These are phyloP conservation scores for Scortechinia acanthostroma DNA, from an alignment of 2,329 filamentous ascomycete genomes.

Conservation along the genomic window DNA sequence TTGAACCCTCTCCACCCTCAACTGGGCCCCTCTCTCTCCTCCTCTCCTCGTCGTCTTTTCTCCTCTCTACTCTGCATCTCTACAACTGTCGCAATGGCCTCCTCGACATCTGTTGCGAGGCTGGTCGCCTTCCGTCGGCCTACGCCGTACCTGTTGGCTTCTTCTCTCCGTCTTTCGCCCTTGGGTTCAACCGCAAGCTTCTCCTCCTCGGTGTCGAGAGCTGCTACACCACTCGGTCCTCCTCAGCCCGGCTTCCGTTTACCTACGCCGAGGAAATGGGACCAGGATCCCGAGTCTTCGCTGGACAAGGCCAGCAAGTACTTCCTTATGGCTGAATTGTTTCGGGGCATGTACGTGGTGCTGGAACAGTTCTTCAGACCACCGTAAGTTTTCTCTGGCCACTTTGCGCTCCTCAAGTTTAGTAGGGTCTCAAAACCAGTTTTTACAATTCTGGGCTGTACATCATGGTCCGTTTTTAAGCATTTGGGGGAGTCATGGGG, in stretches of 20 bases:
- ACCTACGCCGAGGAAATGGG: conserved; percentile 68
- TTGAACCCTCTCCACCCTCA: conserved; percentile 7
- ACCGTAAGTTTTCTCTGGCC: conserved; percentile 68
- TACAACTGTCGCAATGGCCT: conserved; percentile 25
- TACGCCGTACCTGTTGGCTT: conserved; percentile 12
- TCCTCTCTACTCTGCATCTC: conserved; percentile 4
- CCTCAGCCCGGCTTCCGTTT: conserved; percentile 78
- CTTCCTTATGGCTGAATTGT: conserved; percentile 93
- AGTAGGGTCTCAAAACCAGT: conserved; percentile 3
- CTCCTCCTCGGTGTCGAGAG: conserved; percentile 36
- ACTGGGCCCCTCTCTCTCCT: background rate
- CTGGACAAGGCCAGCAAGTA: conserved; percentile 83
- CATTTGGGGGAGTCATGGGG: too few relatives aligned
- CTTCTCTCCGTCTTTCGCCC: conserved; percentile 18
- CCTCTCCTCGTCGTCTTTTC: conserved; percentile 6
- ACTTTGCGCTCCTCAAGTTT: conserved; percentile 2
- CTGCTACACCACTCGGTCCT: conserved; percentile 67
- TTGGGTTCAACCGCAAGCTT: conserved; percentile 45
- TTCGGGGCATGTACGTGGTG: conserved; percentile 94
- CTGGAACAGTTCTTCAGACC: conserved; percentile 97
- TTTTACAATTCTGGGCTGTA: background rate
- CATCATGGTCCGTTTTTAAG: too few relatives aligned
- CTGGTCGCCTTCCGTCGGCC: conserved; percentile 29
- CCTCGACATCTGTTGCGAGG: conserved; percentile 29
- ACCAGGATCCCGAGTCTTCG: conserved; percentile 69